Conservation (phyloP, 176 grass and related monocot genomes). For the Oryza glaberrima region DNA sequence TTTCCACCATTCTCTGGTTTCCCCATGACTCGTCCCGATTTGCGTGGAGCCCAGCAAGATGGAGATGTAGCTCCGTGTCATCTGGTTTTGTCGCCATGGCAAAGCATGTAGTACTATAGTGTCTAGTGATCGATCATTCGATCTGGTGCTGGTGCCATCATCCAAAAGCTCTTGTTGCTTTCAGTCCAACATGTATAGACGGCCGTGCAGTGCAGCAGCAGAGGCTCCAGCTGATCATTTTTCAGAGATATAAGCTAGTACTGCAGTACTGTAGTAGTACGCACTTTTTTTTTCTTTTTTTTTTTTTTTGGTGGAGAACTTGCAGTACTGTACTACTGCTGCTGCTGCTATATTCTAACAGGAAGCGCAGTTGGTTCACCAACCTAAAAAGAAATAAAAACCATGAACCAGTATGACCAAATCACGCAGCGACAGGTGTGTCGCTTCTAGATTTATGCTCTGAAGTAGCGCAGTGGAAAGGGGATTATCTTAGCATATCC, state of each 20-base stretch:
- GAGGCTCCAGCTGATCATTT: too few species aligned
- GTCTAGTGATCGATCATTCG: neutral
- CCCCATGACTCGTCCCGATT: constrained; percentile 20
- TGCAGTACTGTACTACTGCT: too few species aligned
- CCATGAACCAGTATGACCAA: constrained; percentile 15
- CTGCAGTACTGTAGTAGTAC: too few species aligned
- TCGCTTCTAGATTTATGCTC: constrained; percentile 33
- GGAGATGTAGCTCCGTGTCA: constrained; percentile 32
- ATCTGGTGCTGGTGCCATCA: neutral
- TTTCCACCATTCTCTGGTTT: neutral
- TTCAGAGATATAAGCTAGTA: too few species aligned
- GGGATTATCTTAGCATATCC: constrained; percentile 48
- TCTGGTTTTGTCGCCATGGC: constrained; percentile 33
- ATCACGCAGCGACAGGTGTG: constrained; percentile 40
- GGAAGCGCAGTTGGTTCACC: constrained; percentile 43
- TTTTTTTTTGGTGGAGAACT: too few species aligned
- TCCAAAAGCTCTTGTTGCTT: too few species aligned
- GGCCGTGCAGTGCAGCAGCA: too few species aligned
- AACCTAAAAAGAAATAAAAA: neutral
- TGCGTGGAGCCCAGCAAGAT: neutral
- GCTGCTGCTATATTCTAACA: neutral
- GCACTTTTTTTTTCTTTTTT: too few species aligned
- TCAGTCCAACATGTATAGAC: too few species aligned
- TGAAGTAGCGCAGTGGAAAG: neutral
- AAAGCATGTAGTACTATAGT: neutral